Conservation (phyloP, 331 rosid genomes). For the Telfairia occidentalis region DNA sequence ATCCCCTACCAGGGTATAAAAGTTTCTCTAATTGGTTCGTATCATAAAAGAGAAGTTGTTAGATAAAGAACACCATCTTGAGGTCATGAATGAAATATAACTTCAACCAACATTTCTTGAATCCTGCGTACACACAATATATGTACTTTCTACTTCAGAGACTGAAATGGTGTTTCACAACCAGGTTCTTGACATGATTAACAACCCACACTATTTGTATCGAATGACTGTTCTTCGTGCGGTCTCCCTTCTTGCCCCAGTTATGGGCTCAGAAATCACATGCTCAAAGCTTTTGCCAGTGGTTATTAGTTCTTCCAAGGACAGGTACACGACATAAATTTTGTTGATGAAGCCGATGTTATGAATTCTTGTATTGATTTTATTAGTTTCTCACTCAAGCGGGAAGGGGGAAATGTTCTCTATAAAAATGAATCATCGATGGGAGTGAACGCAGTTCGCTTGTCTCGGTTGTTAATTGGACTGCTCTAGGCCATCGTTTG, state of each 20-base stretch:
- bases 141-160: background rate
- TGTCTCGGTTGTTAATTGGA: background rate
- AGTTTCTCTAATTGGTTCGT: background rate
- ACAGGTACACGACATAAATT: constrained; percentile 36
- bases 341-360: background rate
- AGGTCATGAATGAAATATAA: background rate
- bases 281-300: constrained; percentile 70
- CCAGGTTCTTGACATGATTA: constrained; percentile 87
- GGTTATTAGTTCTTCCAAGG: constrained; percentile 60
- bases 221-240: constrained; percentile 90
- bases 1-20: background rate
- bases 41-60: background rate
- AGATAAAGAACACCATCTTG: background rate
- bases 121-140: background rate
- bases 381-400: background rate
- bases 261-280: constrained; percentile 84
- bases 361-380: background rate
- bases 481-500: background rate
- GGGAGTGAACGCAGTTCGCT: background rate
- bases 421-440: background rate
- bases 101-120: background rate
- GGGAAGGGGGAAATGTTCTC: background rate
- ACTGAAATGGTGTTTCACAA: constrained; percentile 10
- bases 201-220: constrained; percentile 79
- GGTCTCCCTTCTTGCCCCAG: constrained; percentile 82